These are phyloP conservation scores for Hagleromyces aurorensis DNA, from an alignment of 805 yeast genomes.

Conservation along the genomic window DNA sequence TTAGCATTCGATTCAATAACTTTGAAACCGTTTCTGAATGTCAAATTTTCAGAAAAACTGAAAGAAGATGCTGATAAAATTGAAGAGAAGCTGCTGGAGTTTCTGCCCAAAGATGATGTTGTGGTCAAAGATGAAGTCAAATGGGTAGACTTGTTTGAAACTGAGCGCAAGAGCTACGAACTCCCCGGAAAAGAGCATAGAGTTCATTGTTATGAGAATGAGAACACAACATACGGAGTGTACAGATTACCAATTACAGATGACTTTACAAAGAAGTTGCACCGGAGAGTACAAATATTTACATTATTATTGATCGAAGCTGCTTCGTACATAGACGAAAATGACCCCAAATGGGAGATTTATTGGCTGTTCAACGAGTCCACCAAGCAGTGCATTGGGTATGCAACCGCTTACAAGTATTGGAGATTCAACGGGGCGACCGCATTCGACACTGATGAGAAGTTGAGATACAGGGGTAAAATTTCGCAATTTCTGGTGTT, in stretches of 20 bases:
- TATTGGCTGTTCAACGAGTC: conserved; percentile 41
- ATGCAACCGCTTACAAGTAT: conserved; percentile 74
- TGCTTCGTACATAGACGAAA: conserved; percentile 75
- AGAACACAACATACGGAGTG: conserved; percentile 40
- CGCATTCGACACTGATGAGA: conserved; percentile 38
- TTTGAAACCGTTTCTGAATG: conserved; percentile 62
- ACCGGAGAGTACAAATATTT: conserved; percentile 66
- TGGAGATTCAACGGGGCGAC: conserved; percentile 60
- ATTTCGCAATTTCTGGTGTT: conserved; percentile 81
- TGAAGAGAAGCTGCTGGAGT: conserved; percentile 42
- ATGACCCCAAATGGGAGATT: conserved; percentile 75
- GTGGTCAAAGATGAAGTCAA: conserved; percentile 52
- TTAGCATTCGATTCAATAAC: conserved; percentile 68
- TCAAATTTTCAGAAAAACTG: conserved; percentile 47
- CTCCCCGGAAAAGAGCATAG: conserved; percentile 34
- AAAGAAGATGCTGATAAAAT: conserved; percentile 55
- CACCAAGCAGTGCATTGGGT: conserved; percentile 56
- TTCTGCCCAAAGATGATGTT: conserved; percentile 50
- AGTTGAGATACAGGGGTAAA: conserved; percentile 46
- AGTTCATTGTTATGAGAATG: conserved; percentile 30
- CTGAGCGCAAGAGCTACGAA: conserved; percentile 38
- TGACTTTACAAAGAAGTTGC: conserved; percentile 41
- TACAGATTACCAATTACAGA: conserved; percentile 35
- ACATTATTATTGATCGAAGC: conserved; percentile 87
- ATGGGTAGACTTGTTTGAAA: conserved; percentile 54